These are phyloP conservation scores for Candida frijolesensis DNA, from an alignment of 1,139 yeast species.

Conservation along the genomic window DNA sequence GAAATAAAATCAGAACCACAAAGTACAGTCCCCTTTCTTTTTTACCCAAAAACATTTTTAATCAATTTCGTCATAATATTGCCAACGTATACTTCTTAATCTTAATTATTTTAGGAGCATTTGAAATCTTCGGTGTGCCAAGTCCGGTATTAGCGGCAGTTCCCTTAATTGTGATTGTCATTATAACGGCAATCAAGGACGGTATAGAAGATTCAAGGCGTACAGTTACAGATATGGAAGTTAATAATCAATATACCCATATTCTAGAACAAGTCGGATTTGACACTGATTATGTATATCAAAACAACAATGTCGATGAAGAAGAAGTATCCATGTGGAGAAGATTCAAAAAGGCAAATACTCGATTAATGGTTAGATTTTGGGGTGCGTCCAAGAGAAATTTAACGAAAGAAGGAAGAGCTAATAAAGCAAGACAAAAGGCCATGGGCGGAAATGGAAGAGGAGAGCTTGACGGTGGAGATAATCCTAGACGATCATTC, in stretches of 20 bases:
- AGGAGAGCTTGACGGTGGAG: conserved; percentile 8
- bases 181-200: conserved; percentile 57
- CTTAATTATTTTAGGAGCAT: conserved; percentile 53
- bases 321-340: conserved; percentile 62
- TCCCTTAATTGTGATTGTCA: conserved; percentile 59
- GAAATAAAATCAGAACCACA: conserved; percentile 62
- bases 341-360: conserved; percentile 54
- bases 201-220: conserved; percentile 61
- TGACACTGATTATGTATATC: conserved; percentile 22
- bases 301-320: conserved; percentile 46
- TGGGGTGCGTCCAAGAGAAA: conserved; percentile 33
- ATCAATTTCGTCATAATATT: conserved; percentile 52
- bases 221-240: conserved; percentile 53
- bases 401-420: conserved; percentile 42
- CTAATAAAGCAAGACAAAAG: conserved; percentile 29
- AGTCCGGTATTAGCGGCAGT: conserved; percentile 57
- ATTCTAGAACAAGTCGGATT: conserved; percentile 29
- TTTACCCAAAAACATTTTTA: conserved; percentile 52
- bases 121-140: conserved; percentile 61
- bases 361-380: conserved; percentile 31
- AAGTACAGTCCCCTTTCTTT: conserved; percentile 60
- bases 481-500: conserved; percentile 32
- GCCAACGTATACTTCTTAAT: conserved; percentile 59
- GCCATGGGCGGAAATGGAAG: conserved; percentile 12
- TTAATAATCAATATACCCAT: conserved; percentile 54